Base-by-base conservation (phyloP, 1,139 yeast species). In the Sugiyamaella grinbergsii region DNA sequence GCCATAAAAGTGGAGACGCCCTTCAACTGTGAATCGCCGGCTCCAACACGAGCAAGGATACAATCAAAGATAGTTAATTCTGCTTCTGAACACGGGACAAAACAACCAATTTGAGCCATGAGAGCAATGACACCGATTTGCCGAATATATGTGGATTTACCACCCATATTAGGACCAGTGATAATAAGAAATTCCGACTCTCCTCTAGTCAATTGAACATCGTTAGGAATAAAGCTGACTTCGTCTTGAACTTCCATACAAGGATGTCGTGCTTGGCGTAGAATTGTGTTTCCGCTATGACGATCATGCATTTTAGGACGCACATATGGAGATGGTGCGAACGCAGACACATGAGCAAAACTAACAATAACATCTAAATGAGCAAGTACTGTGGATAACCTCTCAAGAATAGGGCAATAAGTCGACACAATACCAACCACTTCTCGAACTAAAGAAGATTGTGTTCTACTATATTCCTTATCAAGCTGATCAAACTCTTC, bases 81-180 rank as follows among this genome's bases (percentile, higher is more conserved):
- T 0, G 96, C 90, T 41, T 71, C 74, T 1, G 75, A 72, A 58
- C 85, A 81, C 1, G 98, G 98, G 28, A 93, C 83, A 66, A 87
- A 93, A 58, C 95, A 85, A 0, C 98, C 98, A 26, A 91, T 79
- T 67, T 93, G 98, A 31, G 93, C 90, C 88, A 93, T 78, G 45
- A 91, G 72, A 1, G 94, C 83, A 52, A 91, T 85, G 1, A 88
- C 94, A 8, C 98, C 98, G 49, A 89, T 77, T 62, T 93, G 96
- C 56, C 97, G 79, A 47, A 93, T 90, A 67, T 87, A 93, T 0
- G 98, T 91, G 0, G 97, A 89, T 67, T 93, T 93, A 64, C 98
- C 98, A 54, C 98, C 98, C 98, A 93, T 93, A 65, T 93, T 93
- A 34, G 98, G 98, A 16, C 98, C 98, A 0, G 98, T 93, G 29